Evolutionary conservation across 2,329 filamentous ascomycete genomes (phyloP), one percentile per base, ranked within the genome.

Genomic region (Aspergillus versicolor): DNA sequence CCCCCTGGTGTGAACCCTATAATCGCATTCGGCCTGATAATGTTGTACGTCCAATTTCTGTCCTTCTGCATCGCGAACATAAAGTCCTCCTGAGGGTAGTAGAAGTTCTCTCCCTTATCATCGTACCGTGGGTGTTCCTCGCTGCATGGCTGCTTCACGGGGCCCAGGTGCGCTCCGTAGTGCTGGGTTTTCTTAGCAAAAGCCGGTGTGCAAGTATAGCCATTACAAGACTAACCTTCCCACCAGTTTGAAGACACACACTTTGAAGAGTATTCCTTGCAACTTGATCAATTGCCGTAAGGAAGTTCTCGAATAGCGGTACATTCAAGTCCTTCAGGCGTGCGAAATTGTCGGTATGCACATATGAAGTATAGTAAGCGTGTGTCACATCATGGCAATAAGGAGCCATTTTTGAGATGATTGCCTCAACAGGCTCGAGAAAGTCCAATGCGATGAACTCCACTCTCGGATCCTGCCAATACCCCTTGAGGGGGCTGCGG

Each of bases 371-470:
- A 56, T 70, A 75, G 58, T 63, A 75, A 2, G 70, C 67, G 45
- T 74, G 71, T 7, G 72, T 73, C 5, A 74, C 68, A 12, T 65
- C 60, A 0, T 42, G 51, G 34, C 69, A 74, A 30, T 60, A 37
- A 0, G 52, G 17, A 22, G 42, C 47, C 50, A 74, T 52, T 7
- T 54, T 42, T 2, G 41, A 40, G 3, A 60, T 54, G 5, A 73
- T 61, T 4, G 51, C 51, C 4, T 67, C 60, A 2, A 62, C 51
- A 0, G 59, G 43, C 1, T 61, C 46, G 11, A 64, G 54, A 56
- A 73, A 74, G 48, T 74, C 72, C 1, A 71, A 47, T 0, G 71
- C 67, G 3, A 74, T 49, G 49, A 72, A 73, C 17, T 67, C 38
- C 4, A 30, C 8, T 30, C 27, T 30, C 8, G 27, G 27, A 51